phyloP scores from a whole-genome alignment of 495 filamentous ascomycete species.

The Talaromyces trachyspermus region DNA sequence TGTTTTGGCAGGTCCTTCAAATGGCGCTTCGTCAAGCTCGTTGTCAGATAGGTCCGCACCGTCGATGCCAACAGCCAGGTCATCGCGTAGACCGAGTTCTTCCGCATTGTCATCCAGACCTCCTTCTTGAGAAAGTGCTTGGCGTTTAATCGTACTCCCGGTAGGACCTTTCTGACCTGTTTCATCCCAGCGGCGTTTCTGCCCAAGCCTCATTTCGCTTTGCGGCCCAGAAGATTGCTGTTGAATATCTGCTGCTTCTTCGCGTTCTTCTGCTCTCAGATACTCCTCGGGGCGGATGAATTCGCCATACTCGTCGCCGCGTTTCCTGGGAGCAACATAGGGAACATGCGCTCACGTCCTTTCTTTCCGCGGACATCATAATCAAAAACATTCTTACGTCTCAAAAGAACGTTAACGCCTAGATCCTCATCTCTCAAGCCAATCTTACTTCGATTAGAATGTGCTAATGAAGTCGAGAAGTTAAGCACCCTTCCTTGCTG shows the following conservation, averaged over 20 bases:
- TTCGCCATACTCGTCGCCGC: conserved; percentile 87
- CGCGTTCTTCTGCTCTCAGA: conserved; percentile 84
- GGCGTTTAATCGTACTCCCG: conserved; percentile 37
- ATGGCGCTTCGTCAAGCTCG: conserved; percentile 36
- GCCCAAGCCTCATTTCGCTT: conserved; percentile 63
- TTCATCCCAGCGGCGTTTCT: conserved; percentile 92
- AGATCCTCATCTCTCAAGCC: conserved; percentile 78
- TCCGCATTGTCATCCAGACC: conserved; percentile 35
- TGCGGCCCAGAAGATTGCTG: conserved; percentile 40
- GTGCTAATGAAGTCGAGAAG: conserved; percentile 70
- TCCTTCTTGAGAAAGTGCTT: conserved; percentile 31
- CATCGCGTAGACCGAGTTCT: conserved; percentile 30
- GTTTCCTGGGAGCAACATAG: conserved; percentile 73
- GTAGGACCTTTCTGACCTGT: conserved; percentile 35
- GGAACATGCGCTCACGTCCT: conserved; percentile 88
- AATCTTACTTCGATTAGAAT: conserved; percentile 73
- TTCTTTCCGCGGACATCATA: conserved; percentile 91
- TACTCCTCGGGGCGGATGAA: conserved; percentile 90
- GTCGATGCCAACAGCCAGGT: conserved; percentile 30
- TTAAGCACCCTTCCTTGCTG: conserved; percentile 90
- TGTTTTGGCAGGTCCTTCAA: conserved; percentile 69
- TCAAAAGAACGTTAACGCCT: conserved; percentile 84
- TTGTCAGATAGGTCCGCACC: conserved; percentile 40
- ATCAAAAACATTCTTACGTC: conserved; percentile 79
- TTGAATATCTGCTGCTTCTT: conserved; percentile 60